These are phyloP conservation scores for Gnomoniopsis smithogilvyi DNA, from an alignment of 2,329 filamentous ascomycete species.

Conservation along the genomic window DNA sequence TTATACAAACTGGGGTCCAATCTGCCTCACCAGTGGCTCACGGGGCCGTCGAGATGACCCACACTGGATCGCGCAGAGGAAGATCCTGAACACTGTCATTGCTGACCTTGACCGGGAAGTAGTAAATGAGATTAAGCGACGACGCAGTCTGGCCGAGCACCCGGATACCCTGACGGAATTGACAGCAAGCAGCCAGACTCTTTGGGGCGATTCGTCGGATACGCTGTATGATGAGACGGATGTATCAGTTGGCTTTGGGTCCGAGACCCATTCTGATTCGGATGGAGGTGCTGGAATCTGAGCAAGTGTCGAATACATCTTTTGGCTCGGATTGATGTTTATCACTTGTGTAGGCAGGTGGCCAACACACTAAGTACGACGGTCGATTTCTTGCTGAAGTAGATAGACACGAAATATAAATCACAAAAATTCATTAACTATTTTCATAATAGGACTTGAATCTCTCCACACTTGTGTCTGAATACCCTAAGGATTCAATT, in stretches of 20 bases:
- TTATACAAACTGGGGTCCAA: slow-evolving; percentile 38
- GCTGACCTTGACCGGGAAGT: not conserved
- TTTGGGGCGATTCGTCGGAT: not conserved
- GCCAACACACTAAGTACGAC: not conserved
- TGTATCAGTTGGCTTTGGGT: not conserved
- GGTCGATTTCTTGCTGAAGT: too few species aligned
- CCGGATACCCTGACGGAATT: not conserved
- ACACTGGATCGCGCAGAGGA: not conserved
- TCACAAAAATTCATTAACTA: too few species aligned
- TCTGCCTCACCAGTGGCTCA: not conserved
- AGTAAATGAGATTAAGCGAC: not conserved
- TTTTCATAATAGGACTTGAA: too few species aligned
- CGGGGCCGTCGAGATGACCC: not conserved
- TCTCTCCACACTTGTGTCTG: too few species aligned
- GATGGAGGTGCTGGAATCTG: not conserved
- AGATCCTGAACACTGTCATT: not conserved
- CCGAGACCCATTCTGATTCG: not conserved
- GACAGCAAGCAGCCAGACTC: not conserved
- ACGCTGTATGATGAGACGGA: not conserved
- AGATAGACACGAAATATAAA: too few species aligned
- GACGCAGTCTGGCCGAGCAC: not conserved
- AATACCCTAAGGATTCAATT: too few species aligned
- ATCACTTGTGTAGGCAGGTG: not conserved
- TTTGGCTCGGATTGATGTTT: not conserved
- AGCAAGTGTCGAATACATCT: not conserved